These are phyloP conservation scores for Termitomyces sp. DNA, from an alignment of 768 basidiomycete genomes.

Conservation along the genomic window DNA sequence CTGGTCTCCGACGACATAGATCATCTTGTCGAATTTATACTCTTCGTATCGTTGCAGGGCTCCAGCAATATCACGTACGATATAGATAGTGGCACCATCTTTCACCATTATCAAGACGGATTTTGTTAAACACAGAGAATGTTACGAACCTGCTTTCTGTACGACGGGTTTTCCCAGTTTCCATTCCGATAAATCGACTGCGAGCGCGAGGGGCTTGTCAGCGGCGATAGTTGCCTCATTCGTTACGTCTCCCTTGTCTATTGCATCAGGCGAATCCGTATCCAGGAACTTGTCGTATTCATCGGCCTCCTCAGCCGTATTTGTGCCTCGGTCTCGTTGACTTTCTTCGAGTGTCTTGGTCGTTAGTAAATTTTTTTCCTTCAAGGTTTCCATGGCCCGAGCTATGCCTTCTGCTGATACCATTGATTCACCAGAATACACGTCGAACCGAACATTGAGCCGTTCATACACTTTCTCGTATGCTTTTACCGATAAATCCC, in stretches of 20 bases:
- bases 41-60: slow-evolving; percentile 88
- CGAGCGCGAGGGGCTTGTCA: slow-evolving; percentile 65
- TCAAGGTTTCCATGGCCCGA: slow-evolving; percentile 59
- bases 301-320: not conserved
- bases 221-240: not conserved
- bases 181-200: slow-evolving; percentile 83
- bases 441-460: slow-evolving; percentile 86
- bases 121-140: not conserved
- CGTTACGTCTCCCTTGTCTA: too few species aligned
- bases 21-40: slow-evolving; percentile 83
- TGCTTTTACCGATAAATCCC: slow-evolving; percentile 82
- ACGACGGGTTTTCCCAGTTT: slow-evolving; percentile 88
- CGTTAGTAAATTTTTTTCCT: slow-evolving; percentile 54
- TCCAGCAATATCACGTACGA: slow-evolving; percentile 91
- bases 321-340: not conserved
- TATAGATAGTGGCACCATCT: slow-evolving; percentile 92
- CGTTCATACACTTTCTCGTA: slow-evolving; percentile 84
- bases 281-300: not conserved
- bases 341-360: slow-evolving; percentile 6
- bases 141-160: slow-evolving; percentile 68
- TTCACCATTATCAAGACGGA: not conserved
- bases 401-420: slow-evolving; percentile 69
- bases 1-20: slow-evolving; percentile 85
- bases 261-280: not conserved
- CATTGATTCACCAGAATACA: slow-evolving; percentile 85